Evolutionary conservation across 768 basidiomycete genomes (phyloP).

Genomic region (Tricholoma hemisulphureum): DNA sequence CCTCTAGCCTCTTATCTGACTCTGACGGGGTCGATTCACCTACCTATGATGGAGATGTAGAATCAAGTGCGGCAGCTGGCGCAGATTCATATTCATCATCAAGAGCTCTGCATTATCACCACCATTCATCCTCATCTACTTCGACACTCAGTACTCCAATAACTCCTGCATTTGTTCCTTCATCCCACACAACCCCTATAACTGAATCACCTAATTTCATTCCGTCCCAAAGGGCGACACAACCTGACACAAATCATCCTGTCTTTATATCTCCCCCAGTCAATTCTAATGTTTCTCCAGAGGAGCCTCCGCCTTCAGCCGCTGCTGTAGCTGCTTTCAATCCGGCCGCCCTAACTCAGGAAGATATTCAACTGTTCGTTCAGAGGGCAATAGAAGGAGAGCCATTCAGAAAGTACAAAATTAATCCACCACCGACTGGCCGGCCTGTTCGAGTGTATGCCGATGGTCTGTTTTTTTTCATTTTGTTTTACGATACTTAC

Average conservation of each 20-base stretch:
- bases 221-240: conserved; percentile 18
- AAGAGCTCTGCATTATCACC: conserved; percentile 31
- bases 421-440: conserved; percentile 78
- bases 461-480: conserved; percentile 61
- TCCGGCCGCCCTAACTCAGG: conserved; percentile 63
- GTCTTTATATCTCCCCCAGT: conserved; percentile 35
- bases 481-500: conserved; percentile 17
- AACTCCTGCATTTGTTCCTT: conserved; percentile 25
- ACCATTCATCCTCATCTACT: conserved; percentile 46
- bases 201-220: conserved; percentile 22
- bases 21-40: conserved; percentile 80
- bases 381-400: conserved; percentile 73
- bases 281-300: conserved; percentile 25
- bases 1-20: conserved; percentile 57
- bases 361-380: conserved; percentile 81
- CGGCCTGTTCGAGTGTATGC: conserved; percentile 90
- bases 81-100: conserved; percentile 38
- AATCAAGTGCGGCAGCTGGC: conserved; percentile 68
- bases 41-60: conserved; percentile 88
- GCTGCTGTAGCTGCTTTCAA: conserved; percentile 47
- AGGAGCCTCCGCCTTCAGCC: conserved; percentile 43
- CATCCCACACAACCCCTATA: conserved; percentile 23
- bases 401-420: conserved; percentile 66
- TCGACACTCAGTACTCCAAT: conserved; percentile 52
- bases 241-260: conserved; percentile 26